Conservation (phyloP, 352 stramenopile species). For the Phytophthora tubulina region DNA sequence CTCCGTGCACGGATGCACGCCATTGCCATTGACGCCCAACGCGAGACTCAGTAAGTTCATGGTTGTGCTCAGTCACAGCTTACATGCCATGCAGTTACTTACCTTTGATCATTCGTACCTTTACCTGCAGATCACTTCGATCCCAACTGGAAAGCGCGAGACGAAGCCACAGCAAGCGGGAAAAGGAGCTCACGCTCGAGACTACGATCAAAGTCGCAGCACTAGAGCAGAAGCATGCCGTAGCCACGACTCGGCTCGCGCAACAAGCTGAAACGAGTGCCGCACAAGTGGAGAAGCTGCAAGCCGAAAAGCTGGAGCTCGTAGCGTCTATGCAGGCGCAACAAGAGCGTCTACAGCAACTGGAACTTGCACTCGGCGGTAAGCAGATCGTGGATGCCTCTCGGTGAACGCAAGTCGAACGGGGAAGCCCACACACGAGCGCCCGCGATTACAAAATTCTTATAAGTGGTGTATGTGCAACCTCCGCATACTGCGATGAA, state of each 20-base stretch:
- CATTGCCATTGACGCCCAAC: constrained; percentile 57
- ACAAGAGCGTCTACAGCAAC: constrained; percentile 57
- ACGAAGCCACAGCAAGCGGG: constrained; percentile 44
- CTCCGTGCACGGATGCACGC: constrained; percentile 65
- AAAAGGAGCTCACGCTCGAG: constrained; percentile 64
- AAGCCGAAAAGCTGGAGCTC: constrained; percentile 63
- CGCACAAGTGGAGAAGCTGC: constrained; percentile 51
- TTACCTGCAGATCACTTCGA: constrained; percentile 48
- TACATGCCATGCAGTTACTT: constrained; percentile 15
- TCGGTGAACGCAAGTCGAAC: constrained; percentile 45
- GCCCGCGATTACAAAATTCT: constrained; percentile 23
- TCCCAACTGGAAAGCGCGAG: constrained; percentile 54
- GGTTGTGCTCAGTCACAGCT: neutral
- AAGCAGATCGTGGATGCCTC: constrained; percentile 52
- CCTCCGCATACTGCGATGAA: constrained; percentile 39
- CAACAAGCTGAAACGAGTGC: constrained; percentile 44
- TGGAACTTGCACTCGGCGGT: constrained; percentile 60
- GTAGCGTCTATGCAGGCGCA: constrained; percentile 44
- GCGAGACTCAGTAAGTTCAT: constrained; percentile 52
- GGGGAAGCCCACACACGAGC: constrained; percentile 15
- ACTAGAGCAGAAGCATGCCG: constrained; percentile 60
- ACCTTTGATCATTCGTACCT: constrained; percentile 6
- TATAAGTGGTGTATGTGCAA: constrained; percentile 36
- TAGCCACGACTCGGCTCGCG: constrained; percentile 52
- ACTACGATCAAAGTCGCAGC: constrained; percentile 51